These are phyloP conservation scores for Globisporangium cystogenes DNA, from an alignment of 352 stramenopile species.

Conservation along the genomic window DNA sequence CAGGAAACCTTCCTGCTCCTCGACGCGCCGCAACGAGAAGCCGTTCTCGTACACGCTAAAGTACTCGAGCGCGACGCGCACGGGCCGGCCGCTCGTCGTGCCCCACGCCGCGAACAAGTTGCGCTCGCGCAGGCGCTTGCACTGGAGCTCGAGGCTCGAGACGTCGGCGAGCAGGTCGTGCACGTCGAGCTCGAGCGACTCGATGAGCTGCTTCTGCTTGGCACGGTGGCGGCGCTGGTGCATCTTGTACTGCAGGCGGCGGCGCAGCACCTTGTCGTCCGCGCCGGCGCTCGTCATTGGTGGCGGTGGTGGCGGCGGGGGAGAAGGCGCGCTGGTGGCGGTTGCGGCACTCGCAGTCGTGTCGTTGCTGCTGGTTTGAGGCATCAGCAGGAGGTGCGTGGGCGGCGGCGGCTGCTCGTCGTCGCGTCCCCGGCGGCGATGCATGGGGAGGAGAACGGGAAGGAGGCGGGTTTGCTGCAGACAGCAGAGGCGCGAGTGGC, in stretches of 20 bases:
- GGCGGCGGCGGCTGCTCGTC: too few species aligned
- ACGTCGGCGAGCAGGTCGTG: slow-evolving; percentile 30
- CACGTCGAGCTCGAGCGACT: slow-evolving; percentile 36
- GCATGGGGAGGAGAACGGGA: too few species aligned
- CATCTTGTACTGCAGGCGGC: slow-evolving; percentile 59
- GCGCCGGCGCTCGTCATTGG: too few species aligned
- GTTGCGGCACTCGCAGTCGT: too few species aligned
- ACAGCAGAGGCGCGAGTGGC: too few species aligned
- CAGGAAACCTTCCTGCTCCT: slow-evolving; percentile 43
- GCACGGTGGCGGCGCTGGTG: slow-evolving; percentile 62
- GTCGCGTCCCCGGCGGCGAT: too few species aligned
- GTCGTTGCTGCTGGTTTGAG: too few species aligned
- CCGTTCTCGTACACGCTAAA: slow-evolving; percentile 50
- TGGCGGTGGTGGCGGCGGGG: too few species aligned
- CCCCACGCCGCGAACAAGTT: slow-evolving; percentile 32
- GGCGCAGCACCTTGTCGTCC: slow-evolving; percentile 34
- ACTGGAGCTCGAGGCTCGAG: slow-evolving; percentile 27
- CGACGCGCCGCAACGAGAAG: slow-evolving; percentile 15
- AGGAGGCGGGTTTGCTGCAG: too few species aligned
- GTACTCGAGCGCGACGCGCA: slow-evolving; percentile 40
- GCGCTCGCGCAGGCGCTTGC: slow-evolving; percentile 17
- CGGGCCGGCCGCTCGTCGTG: slow-evolving; percentile 21
- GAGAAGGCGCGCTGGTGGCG: too few species aligned
- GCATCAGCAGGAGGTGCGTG: too few species aligned
- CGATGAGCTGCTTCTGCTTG: slow-evolving; percentile 50